Evolutionary conservation across 306 rosid species (phyloP), one percentile per base, ranked within the genome.

Genomic region (Prunus campanulata): DNA sequence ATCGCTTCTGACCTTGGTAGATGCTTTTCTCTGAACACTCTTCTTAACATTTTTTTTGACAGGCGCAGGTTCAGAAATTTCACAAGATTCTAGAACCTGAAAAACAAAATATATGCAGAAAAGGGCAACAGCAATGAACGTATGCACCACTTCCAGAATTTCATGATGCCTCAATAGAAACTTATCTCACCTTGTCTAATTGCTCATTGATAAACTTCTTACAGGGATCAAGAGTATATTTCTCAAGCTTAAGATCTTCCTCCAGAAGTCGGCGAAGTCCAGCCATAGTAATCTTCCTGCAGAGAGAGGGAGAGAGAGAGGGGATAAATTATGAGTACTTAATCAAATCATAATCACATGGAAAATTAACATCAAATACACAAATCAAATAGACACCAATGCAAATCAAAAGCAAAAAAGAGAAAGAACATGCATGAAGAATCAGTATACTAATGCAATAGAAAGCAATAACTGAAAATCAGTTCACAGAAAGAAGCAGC

Each of bases 191-290:
- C 90, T 84, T 78, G 56, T 95, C 98, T 77, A 95, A 83, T 76
- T 92, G 88, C 54, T 80, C 88, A 74, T 81, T 88, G 81, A 95
- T 88, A 81, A 92, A 80, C 84, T 92, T 91, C 84, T 95, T 95
- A 70, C 2, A 79, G 57, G 91, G 77, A 83, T 95, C 98, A 67
- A 95, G 96, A 76, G 87, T 44, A 83, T 78, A 70, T 74, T 76
- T 78, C 66, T 83, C 87, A 70, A 95, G 92, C 74, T 85, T 81
- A 83, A 95, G 97, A 84, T 95, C 98, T 83, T 84, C 83, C 85
- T 95, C 98, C 85, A 95, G 77, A 67, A 92, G 85, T 61, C 98
- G 90, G 44, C 97, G 98, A 72, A 95, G 91, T 77, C 88, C 91
- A 70, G 86, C 93, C 91, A 90, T 79, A 12, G 98, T 91, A 70